phyloP scores from a whole-genome alignment of 129 eudicot species.

The Pseudognaphalium luteoalbum region DNA sequence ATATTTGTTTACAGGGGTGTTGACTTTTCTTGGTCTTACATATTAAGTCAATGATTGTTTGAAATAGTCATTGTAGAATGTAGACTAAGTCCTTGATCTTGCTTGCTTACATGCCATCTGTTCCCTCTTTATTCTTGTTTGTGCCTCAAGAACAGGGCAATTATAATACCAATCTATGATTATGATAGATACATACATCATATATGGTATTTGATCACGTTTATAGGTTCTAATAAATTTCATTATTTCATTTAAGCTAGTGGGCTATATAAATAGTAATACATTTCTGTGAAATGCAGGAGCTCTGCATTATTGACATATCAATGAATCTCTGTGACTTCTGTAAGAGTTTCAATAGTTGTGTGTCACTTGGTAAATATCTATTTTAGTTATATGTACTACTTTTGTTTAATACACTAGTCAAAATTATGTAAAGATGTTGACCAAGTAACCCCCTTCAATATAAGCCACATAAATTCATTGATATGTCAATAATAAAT shows the following conservation, averaged over 20 bases:
- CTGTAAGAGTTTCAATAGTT: background rate
- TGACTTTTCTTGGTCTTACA: constrained; percentile 33
- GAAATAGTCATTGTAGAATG: constrained; percentile 30
- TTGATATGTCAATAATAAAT: too few relatives aligned
- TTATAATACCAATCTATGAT: background rate
- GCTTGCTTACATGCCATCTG: constrained; percentile 16
- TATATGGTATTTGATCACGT: background rate
- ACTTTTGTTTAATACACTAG: too few relatives aligned
- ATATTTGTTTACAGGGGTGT: background rate
- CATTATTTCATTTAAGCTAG: background rate
- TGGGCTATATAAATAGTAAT: background rate
- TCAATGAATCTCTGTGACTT: background rate
- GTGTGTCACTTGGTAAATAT: background rate
- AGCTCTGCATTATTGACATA: background rate
- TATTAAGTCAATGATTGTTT: constrained; percentile 22
- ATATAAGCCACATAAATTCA: too few relatives aligned
- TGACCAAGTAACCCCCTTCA: too few relatives aligned
- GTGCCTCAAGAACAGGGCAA: background rate
- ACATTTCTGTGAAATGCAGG: background rate
- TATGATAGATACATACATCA: background rate
- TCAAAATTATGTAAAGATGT: background rate
- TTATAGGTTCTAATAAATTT: background rate
- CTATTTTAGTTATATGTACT: background rate
- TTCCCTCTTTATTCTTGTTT: constrained; percentile 19
- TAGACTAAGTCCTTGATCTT: constrained; percentile 29